Base-by-base conservation (phyloP, 495 filamentous ascomycete genomes). In the Tuber microsphaerosporum region DNA sequence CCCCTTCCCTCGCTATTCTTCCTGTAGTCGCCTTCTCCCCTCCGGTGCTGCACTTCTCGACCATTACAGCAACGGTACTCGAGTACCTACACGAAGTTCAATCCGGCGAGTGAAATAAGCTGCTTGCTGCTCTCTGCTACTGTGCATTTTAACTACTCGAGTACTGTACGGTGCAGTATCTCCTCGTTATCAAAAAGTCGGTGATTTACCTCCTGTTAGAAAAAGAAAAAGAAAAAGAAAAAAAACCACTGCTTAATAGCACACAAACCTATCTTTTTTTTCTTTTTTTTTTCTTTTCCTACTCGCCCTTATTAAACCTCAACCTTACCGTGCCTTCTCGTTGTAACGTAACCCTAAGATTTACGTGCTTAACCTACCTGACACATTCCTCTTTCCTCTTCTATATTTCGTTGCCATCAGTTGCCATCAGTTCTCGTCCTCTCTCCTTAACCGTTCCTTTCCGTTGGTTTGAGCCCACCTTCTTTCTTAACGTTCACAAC, bases 21-120 rank as follows among this genome's bases (percentile, higher is more conserved):
- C 70, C 44, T 72, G 74, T 75, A 75, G 46, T 75, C 69, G 43
- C 72, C 61, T 75, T 75, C 22, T 65, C 45, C 41, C 22, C 26
- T 45, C 2, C 69, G 22, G 56, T 41, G 31, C 71, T 48, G 71
- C 71, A 45, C 43, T 48, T 37, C 31, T 45, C 71, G 43, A 41
- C 71, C 7, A 46, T 26, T 34, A 65, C 56, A 14, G n/a, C 51
- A 61, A 41, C 37, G 41, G 72, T 43, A 76, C 73, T 44, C n/a
- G n/a, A n/a, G n/a, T 20, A 31, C 39, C 3, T 41, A 41, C 31
- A 44, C 65, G 20, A 41, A 69, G 39, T 45, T 2, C 41, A 73
- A 69, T 45, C 41, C 43, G 39, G 69, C 42, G 69, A 75, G 43
- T 74, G 61, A 76, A 76, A 77, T 71, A 43, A 70, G 43, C 34